phyloP scores from a whole-genome alignment of 176 grass and related monocot genomes.

The Hyparrhenia diplandra region DNA sequence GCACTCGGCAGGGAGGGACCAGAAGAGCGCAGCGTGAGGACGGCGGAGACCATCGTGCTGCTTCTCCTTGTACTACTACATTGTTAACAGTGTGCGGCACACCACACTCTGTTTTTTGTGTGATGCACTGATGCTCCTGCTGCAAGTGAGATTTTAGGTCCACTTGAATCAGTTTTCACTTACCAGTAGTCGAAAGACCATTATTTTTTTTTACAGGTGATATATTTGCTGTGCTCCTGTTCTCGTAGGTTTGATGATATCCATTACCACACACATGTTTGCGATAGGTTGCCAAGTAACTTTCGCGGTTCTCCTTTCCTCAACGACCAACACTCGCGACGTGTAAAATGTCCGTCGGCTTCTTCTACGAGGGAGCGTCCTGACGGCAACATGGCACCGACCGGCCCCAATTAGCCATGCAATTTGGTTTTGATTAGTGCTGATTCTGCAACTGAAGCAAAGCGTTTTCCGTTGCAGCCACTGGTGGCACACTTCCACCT shows the following conservation, averaged over 20 bases:
- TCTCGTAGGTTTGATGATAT: not conserved
- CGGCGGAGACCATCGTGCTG: not conserved
- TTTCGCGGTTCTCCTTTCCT: constrained; percentile 15
- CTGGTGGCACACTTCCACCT: not conserved
- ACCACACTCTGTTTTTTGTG: not conserved
- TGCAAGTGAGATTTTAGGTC: not conserved
- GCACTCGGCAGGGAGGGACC: not conserved
- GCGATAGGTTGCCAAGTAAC: constrained; percentile 20
- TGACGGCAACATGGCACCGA: constrained; percentile 31
- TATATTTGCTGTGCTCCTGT: not conserved
- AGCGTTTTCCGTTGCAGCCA: constrained; percentile 8
- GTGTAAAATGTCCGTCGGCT: not conserved
- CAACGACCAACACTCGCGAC: constrained; percentile 2
- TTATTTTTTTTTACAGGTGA: not conserved
- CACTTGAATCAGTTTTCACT: not conserved
- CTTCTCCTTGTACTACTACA: no score
- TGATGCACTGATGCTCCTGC: not conserved
- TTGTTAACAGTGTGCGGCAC: no score
- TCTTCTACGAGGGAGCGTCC: not conserved
- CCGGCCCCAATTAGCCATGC: not conserved
- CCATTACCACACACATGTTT: not conserved
- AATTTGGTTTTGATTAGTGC: not conserved
- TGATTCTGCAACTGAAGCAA: not conserved
- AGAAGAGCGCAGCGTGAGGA: not conserved
- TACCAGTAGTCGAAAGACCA: not conserved